Evolutionary conservation across 78 protist species (phyloP), one percentile per base, ranked within the genome.

Genomic region (Acrasis kona): DNA sequence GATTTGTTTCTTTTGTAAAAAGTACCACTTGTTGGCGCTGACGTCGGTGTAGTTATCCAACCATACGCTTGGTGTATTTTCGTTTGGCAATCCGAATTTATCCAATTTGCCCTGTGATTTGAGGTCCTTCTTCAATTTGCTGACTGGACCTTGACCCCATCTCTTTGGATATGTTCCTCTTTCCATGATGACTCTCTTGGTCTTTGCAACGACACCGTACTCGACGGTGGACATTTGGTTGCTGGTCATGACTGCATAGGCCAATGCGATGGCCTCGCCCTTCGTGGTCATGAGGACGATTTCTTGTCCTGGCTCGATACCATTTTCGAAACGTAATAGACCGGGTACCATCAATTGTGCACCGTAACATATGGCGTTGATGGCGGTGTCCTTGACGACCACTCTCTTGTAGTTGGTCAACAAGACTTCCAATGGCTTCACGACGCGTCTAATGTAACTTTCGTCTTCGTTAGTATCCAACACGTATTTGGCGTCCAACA

Each of bases 121-220:
- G 84, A 97, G 79, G 58, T 50, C 58, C 92, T 96, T 94, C 97
- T 96, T 96, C 82, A 41, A 70, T 70, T 34, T 34, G 29, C 97
- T 97, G 38, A 81, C 65, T 12, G 98, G 98, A 34, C 98, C 98
- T 8, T 92, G 84, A 35, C 99, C 99, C 99, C 99, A 98, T 35
- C 79, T 70, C 32, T 94, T 83, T 27, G 99, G 99, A 89, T 98
- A 98, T 7, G 96, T 93, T 85, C 96, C 98, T 30, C 99, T 86
- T 76, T 98, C 99, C 99, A 98, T 97, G 83, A 98, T 89, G 35
- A 98, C 99, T 19, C 99, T 93, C 94, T 98, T 98, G 80, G 93
- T 93, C 83, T 93, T 91, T 68, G 99, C 98, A n/a, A 94, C 99
- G 4, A 96, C 90, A 36, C 99, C 99, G 77, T 95, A 97, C 71